phyloP scores from a whole-genome alignment of 2,329 filamentous ascomycete species.

The Pseudogymnoascus sp. region DNA sequence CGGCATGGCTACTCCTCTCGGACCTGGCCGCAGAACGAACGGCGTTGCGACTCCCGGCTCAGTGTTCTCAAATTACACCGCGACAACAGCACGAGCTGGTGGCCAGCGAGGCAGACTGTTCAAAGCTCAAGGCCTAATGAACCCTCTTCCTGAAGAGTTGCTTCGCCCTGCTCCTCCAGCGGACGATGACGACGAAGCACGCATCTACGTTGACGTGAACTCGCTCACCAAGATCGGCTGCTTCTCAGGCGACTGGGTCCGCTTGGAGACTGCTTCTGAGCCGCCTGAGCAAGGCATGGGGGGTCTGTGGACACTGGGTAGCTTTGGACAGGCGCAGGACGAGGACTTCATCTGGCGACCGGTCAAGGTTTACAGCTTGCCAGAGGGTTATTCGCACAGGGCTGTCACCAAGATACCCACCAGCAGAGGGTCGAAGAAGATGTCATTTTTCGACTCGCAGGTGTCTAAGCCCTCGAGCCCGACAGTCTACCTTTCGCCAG shows the following conservation, averaged over 20 bases:
- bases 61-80: constrained; percentile 81
- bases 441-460: constrained; percentile 63
- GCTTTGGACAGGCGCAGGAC: constrained; percentile 55
- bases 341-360: constrained; percentile 67
- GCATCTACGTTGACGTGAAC: constrained; percentile 83
- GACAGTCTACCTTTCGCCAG: constrained; percentile 70
- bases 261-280: constrained; percentile 69
- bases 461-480: constrained; percentile 53
- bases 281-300: constrained; percentile 57
- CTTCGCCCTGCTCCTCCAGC: constrained; percentile 73
- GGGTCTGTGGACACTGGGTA: constrained; percentile 56
- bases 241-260: constrained; percentile 96
- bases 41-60: constrained; percentile 78
- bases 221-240: constrained; percentile 85
- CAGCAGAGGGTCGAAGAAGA: constrained; percentile 43
- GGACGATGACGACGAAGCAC: constrained; percentile 79
- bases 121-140: constrained; percentile 71
- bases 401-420: constrained; percentile 55
- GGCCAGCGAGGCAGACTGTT: constrained; percentile 71
- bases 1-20: constrained; percentile 69
- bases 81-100: constrained; percentile 70
- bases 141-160: constrained; percentile 64
- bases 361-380: constrained; percentile 80
- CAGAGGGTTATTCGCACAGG: constrained; percentile 62
- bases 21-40: constrained; percentile 65